A percentile compares a stretch with the other conserved stretches of the same genome.
Evolutionary conservation across 164 flowering plant species (phyloP).

Genomic region (Umbellularia californica): DNA sequence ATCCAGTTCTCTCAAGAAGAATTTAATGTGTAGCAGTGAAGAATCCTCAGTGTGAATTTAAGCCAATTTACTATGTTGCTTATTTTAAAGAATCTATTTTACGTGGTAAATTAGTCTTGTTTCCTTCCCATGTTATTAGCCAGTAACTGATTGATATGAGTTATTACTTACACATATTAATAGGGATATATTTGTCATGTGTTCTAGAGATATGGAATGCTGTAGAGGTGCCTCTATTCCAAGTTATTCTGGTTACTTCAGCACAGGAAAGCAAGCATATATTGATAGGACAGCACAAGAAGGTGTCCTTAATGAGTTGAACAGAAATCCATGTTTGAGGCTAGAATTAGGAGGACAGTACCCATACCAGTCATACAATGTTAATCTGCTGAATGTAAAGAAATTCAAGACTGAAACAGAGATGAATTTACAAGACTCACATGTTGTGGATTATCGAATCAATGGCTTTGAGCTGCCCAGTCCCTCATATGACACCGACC

Average conservation of each 20-base stretch:
- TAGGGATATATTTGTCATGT: too few relatives aligned
- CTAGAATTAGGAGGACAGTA: slow-evolving; percentile 53
- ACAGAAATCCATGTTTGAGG: slow-evolving; percentile 36
- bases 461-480: slow-evolving; percentile 37
- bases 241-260: slow-evolving; percentile 40
- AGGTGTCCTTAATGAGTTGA: slow-evolving; percentile 38
- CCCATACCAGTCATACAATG: slow-evolving; percentile 32
- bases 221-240: slow-evolving; percentile 40
- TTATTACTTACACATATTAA: too few relatives aligned
- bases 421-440: slow-evolving; percentile 36
- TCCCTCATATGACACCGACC: slow-evolving; percentile 32
- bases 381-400: slow-evolving; percentile 34
- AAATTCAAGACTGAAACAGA: slow-evolving; percentile 33
- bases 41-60: too few relatives aligned
- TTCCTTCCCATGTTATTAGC: too few relatives aligned
- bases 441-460: slow-evolving; percentile 36
- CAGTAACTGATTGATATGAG: too few relatives aligned
- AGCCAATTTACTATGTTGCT: too few relatives aligned
- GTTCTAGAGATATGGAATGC: slow-evolving; percentile 36
- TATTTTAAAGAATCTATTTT: too few relatives aligned
- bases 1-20: too few relatives aligned
- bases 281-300: slow-evolving; percentile 41
- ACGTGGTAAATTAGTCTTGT: too few relatives aligned
- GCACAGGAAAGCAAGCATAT: slow-evolving; percentile 36
- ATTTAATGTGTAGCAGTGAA: too few relatives aligned